Base-by-base conservation (phyloP, 306 rosid species). In the Sphenostylis stenocarpa region DNA sequence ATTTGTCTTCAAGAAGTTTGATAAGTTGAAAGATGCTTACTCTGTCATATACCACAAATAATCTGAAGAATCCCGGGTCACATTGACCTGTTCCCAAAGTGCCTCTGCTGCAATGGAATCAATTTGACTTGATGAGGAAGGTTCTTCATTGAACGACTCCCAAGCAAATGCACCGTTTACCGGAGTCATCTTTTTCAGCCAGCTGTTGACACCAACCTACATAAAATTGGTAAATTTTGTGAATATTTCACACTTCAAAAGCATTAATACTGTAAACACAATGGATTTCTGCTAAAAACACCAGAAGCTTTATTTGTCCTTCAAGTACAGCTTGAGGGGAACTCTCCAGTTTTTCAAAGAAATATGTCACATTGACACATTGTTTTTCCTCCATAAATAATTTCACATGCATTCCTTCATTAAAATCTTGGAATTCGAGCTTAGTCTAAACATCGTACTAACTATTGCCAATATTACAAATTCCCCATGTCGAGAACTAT, bases 11-110 rank as follows among this genome's bases (percentile, higher is more conserved):
- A 23, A 56, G 21, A 61, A 31, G 58, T 55, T 73, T 55, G 68
- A 62, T 39, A 20, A 48, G 67, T 77, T 73, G 68, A 63, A 65
- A 69, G 80, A 70, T 70, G 31, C 83, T 82, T 86, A 91, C 98
- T 90, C 93, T 72, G 98, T 90, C 78, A 88, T 79, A 74, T 94
- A 94, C 98, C 98, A 94, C 62, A 94, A 67, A 74, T 94, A 94
- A 73, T 94, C 98, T 15, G 88, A 75, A 17, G 86, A 65, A 84
- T 91, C 98, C 28, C 86, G 63, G 17, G 98, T 91, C 74, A 89
- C 52, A 6, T 77, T 85, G 81, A 94, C 64, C 82, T 94, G 97
- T 81, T 94, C 98, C 80, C 87, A 83, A 71, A 94, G 96, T 47
- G 88, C 88, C 78, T n/a, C 0, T 16, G 78, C 79, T 28, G 87